Base-by-base conservation (phyloP, 2,329 filamentous ascomycete genomes). In the Paraphoma chrysanthemicola region DNA sequence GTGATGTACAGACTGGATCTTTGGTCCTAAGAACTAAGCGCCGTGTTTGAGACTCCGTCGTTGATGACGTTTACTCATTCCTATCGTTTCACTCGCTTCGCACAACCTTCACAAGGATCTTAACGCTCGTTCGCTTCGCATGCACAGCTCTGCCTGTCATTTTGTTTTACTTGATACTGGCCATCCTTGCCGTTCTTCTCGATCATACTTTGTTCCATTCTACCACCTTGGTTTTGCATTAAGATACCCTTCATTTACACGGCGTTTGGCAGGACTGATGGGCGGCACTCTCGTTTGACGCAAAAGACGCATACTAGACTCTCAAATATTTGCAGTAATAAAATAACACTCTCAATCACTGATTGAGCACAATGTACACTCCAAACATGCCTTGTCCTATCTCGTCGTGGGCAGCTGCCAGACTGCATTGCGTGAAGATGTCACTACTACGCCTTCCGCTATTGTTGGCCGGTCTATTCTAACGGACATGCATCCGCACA, bases 1-100 rank as follows among this genome's bases (percentile, higher is more conserved):
- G 14, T 18, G 14, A 30, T 23, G 50, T n/a, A 8, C 36, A 64
- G 61, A 83, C 64, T 82, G 80, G 80, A 78, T 82, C 50, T 82
- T 78, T 60, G 77, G 73, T 16, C 62, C 66, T 12, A 63, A 65
- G 53, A 51, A 64, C 18, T 69, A 66, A 63, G 62, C 62, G 58
- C 54, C 42, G 47, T 38, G 33, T 11, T 6, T 11, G 2, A 47
- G 12, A 17, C 14, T 49, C 7, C 23, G 38, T 38, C 28, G 29
- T 30, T 18, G n/a, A 38, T 11, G n/a, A 3, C 33, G n/a, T 11
- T 38, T 38, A 3, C n/a, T 38, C n/a, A 11, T 38, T 38, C 10
- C 33, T 2, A 11, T 17, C 39, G 12, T 42, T 17, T 42, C 16
- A 11, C 11, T 41, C 17, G 17, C 11, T 48, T 17, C 43, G 39